phyloP scores from a whole-genome alignment of 1,284 basidiomycete species.

The Marasmius oreades region DNA sequence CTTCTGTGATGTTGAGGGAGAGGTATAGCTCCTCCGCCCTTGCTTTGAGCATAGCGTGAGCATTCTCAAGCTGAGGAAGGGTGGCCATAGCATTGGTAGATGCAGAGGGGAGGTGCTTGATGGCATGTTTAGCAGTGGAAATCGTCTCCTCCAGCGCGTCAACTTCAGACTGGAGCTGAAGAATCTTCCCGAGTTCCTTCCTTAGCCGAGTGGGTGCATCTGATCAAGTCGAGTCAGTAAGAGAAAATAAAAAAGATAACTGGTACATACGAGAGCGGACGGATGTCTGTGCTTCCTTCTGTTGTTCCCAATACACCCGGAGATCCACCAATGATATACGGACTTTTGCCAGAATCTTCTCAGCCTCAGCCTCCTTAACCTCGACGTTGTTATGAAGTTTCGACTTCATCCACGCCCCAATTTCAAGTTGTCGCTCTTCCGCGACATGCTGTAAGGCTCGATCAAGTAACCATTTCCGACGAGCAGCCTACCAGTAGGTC shows the following conservation, averaged over 20 bases:
- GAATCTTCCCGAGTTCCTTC: slow-evolving; percentile 14
- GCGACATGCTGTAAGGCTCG: too few relatives aligned
- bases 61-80: neutral
- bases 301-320: slow-evolving; percentile 13
- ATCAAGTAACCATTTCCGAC: neutral
- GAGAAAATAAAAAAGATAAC: neutral
- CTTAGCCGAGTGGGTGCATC: slow-evolving; percentile 16
- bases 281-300: slow-evolving; percentile 14
- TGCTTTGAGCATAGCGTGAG: slow-evolving; percentile 8
- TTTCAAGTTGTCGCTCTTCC: too few relatives aligned
- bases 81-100: neutral
- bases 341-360: neutral
- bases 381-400: too few relatives aligned
- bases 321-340: neutral
- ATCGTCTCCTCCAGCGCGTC: slow-evolving; percentile 1
- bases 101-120: slow-evolving; percentile 7
- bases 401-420: too few relatives aligned
- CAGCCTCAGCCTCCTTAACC: too few relatives aligned
- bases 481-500: neutral
- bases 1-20: slow-evolving; percentile 16
- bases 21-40: slow-evolving; percentile 17
- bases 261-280: slow-evolving; percentile 15
- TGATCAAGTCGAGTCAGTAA: slow-evolving; percentile 7
- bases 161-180: slow-evolving; percentile 15
- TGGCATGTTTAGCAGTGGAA: too few relatives aligned